phyloP scores from a whole-genome alignment of 768 basidiomycete genomes.

The Phylloporus arenicola region DNA sequence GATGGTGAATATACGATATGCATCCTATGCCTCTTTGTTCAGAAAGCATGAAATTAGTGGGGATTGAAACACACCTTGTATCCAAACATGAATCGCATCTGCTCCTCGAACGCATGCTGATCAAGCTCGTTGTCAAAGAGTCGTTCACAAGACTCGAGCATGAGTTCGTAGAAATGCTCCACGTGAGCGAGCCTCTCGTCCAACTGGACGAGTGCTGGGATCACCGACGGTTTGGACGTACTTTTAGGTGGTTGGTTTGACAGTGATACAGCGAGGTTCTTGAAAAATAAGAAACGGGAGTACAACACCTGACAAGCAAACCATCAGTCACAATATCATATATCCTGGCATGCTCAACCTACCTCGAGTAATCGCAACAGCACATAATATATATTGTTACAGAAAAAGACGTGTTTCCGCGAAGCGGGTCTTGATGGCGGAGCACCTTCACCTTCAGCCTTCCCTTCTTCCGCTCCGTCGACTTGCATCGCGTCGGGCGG shows the following conservation, averaged over 20 bases:
- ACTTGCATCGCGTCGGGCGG: slow-evolving; percentile 39
- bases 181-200: slow-evolving; percentile 41
- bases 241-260: slow-evolving; percentile 25
- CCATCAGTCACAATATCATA: slow-evolving; percentile 1
- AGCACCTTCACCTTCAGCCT: not conserved
- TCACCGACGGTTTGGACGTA: slow-evolving; percentile 26
- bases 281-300: slow-evolving; percentile 74
- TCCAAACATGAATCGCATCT: slow-evolving; percentile 84
- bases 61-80: slow-evolving; percentile 47
- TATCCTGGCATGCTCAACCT: slow-evolving; percentile 17
- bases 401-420: slow-evolving; percentile 68
- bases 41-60: not conserved
- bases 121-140: slow-evolving; percentile 93
- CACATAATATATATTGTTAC: slow-evolving; percentile 85
- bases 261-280: slow-evolving; percentile 53
- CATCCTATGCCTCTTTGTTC: slow-evolving; percentile 41
- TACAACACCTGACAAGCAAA: slow-evolving; percentile 62
- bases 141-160: slow-evolving; percentile 83
- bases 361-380: slow-evolving; percentile 86
- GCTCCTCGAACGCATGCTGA: slow-evolving; percentile 82
- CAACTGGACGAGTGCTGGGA: slow-evolving; percentile 24
- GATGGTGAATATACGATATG: slow-evolving; percentile 87
- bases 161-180: slow-evolving; percentile 72
- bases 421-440: slow-evolving; percentile 31
- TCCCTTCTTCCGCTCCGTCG: slow-evolving; percentile 29